Percentiles rank a stretch among this genome's conserved stretches.
Evolutionary conservation across 345 rosid genomes (phyloP).

Genomic region (Rhodamnia argentea): DNA sequence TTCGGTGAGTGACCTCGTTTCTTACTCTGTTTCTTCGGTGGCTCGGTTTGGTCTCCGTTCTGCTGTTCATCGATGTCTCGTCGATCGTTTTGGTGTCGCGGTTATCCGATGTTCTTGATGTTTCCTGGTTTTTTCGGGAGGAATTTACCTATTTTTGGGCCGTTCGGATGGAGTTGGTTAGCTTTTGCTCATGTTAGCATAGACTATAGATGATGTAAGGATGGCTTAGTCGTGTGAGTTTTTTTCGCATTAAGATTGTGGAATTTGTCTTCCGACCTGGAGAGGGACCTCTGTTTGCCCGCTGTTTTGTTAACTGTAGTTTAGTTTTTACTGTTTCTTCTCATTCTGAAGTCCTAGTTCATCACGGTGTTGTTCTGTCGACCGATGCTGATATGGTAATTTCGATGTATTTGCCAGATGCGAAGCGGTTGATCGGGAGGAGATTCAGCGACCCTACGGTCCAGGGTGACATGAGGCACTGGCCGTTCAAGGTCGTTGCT

Average conservation of each 20-base stretch:
- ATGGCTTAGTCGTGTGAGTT: background rate
- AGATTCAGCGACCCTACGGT: background rate
- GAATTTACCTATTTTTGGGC: background rate
- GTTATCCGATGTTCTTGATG: background rate
- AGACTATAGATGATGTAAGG: background rate
- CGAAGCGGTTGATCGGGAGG: background rate
- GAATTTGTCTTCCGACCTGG: background rate
- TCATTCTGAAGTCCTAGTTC: background rate
- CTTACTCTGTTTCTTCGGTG: background rate
- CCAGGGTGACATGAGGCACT: background rate
- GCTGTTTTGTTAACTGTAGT: background rate
- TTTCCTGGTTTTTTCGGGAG: background rate
- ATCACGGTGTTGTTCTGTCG: background rate
- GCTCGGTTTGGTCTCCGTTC: background rate
- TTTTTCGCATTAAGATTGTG: background rate
- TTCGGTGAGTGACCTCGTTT: conserved; percentile 15
- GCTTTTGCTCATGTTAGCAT: background rate
- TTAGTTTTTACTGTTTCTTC: background rate
- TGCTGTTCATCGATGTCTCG: background rate
- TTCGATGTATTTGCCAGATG: background rate
- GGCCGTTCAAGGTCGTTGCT: conserved; percentile 6
- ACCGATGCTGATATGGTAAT: background rate
- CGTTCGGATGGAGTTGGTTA: background rate
- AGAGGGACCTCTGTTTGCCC: background rate
- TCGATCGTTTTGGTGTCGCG: background rate